A percentile compares a stretch with the other conserved stretches of the same genome.
These are phyloP conservation scores for Pezicula radicicola DNA, from an alignment of 2,329 filamentous ascomycete genomes.

Conservation along the genomic window DNA sequence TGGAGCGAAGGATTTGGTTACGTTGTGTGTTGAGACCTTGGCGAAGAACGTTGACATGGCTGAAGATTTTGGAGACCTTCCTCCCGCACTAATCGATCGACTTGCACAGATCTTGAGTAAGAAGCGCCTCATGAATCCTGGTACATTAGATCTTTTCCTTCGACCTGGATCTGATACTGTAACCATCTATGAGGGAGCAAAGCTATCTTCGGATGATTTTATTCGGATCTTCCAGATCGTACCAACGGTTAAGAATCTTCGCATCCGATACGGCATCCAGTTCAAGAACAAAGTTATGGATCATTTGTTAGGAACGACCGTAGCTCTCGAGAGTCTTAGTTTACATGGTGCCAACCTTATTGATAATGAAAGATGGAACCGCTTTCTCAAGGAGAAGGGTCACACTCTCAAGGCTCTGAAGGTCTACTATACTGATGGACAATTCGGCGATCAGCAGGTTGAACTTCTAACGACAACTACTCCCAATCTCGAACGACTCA, in stretches of 20 bases:
- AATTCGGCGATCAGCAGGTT: conserved; percentile 72
- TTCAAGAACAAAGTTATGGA: conserved; percentile 83
- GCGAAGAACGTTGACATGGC: conserved; percentile 61
- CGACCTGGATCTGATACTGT: conserved; percentile 48
- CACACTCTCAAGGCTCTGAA: conserved; percentile 64
- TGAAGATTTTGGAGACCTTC: conserved; percentile 59
- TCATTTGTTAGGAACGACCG: conserved; percentile 72
- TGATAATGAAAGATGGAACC: conserved; percentile 70
- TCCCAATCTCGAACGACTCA: conserved; percentile 69
- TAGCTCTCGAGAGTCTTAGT: conserved; percentile 68
- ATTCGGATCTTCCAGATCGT: conserved; percentile 76
- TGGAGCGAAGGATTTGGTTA: conserved; percentile 67
- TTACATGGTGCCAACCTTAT: conserved; percentile 84
- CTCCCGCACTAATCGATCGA: conserved; percentile 52
- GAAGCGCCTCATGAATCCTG: conserved; percentile 50
- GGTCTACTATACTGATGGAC: conserved; percentile 79
- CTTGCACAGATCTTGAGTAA: conserved; percentile 60
- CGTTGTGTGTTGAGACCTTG: conserved; percentile 59
- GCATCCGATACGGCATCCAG: conserved; percentile 82
- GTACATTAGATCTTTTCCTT: conserved; percentile 55
- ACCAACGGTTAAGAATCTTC: conserved; percentile 65
- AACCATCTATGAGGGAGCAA: conserved; percentile 56
- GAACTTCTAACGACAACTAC: conserved; percentile 60
- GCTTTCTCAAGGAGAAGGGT: conserved; percentile 66
- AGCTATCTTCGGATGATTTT: conserved; percentile 73